phyloP scores from a whole-genome alignment of 306 rosid species.

The Prunus padus region DNA sequence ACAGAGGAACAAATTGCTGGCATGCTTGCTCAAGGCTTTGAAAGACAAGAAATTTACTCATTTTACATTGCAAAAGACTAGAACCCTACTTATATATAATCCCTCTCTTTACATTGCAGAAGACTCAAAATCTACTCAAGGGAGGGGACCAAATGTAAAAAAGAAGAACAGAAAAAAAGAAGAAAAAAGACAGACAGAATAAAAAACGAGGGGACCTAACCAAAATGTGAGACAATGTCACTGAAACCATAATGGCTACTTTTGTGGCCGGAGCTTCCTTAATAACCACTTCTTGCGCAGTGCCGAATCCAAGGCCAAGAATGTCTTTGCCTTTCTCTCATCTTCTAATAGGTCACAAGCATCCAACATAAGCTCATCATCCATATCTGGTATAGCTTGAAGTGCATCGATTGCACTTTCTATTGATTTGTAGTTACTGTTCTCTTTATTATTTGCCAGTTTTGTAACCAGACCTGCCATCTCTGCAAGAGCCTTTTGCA shows the following conservation, averaged over 20 bases:
- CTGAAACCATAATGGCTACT: not conserved
- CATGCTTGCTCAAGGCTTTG: not conserved
- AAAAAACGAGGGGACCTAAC: not conserved
- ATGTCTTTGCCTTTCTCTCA: constrained; percentile 61
- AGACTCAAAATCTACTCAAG: not conserved
- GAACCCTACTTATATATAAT: not conserved
- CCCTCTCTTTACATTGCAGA: not conserved
- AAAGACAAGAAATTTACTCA: not conserved
- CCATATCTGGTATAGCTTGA: constrained; percentile 62
- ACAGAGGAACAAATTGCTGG: not conserved
- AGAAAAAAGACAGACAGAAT: no score
- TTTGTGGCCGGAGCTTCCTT: constrained; percentile 54
- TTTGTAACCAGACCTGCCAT: constrained; percentile 58
- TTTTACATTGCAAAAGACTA: not conserved
- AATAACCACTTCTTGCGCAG: constrained; percentile 74
- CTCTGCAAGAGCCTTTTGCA: constrained; percentile 51
- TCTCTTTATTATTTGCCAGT: constrained; percentile 39
- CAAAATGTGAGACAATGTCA: not conserved
- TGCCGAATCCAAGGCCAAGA: constrained; percentile 54
- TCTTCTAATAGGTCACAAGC: constrained; percentile 77
- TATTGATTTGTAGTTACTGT: constrained; percentile 26
- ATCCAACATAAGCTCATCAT: constrained; percentile 67
- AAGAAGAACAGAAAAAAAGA: no score
- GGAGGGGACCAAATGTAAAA: no score
- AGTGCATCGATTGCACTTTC: constrained; percentile 63